Base-by-base conservation (phyloP, 2,329 filamentous ascomycete species). In the Ascochyta fabae region DNA sequence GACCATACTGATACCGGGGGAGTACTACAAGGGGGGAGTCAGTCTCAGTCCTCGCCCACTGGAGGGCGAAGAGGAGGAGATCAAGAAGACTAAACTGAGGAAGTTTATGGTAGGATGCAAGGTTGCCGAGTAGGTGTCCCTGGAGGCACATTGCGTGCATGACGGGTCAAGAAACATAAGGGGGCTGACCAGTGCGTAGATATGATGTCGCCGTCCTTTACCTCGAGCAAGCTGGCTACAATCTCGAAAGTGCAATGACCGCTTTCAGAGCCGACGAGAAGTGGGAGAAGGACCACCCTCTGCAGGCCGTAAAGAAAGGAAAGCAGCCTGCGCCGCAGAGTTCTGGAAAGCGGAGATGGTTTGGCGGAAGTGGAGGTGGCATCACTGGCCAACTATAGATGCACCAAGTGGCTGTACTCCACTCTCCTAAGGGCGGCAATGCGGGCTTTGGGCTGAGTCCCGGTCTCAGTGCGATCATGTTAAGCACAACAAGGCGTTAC, bases 31-130 rank as follows among this genome's bases (percentile, higher is more conserved):
- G 63, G 86, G 82, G 4, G 86, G 86, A 3, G 79, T 88, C 6
- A 88, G 85, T 64, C 77, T 92, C 23, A 90, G 87, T 41, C 89
- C 90, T 1, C 79, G 83, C 26, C 90, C 90, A 0, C 66, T 90
- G n/a, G 88, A 90, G 49, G 86, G 88, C 43, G 89, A 91, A 69
- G 88, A 89, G 41, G 90, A 92, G 67, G 88, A 90, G 75, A 79
- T 83, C 45, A 83, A 86, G 59, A 93, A 91, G 76, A 81, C 79
- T 16, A 88, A 87, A 69, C 82, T 94, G 31, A 81, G 91, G 38
- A 84, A 88, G 58, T 94, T 88, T 80, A 93, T 93, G 90, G 86
- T 91, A 2, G 81, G 83, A 1, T 91, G 88, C 76, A 94, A 94
- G 71, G 88, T 91, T 26, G 79, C 84, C 23, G 88, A 93, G 79